These are phyloP conservation scores for Podospora tetraspora DNA, from an alignment of 495 filamentous ascomycete species.

Conservation along the genomic window DNA sequence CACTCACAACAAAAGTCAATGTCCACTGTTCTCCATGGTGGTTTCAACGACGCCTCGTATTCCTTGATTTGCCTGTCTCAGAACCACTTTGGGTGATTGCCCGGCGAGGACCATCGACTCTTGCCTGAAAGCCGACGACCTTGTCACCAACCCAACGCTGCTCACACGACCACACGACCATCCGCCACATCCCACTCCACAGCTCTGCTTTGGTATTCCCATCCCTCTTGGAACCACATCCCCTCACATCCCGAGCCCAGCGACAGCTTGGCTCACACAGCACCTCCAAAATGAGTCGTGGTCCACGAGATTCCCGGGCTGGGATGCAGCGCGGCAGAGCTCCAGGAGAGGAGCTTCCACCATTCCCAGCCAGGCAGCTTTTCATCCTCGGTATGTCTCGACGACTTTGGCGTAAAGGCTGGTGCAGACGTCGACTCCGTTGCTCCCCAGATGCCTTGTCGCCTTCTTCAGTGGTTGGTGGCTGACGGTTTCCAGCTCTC, in stretches of 20 bases:
- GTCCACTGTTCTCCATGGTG: not conserved
- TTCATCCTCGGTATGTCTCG: conserved; percentile 61
- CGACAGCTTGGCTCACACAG: not conserved
- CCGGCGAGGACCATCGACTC: not conserved
- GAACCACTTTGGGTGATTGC: not conserved
- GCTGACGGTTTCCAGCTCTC: conserved; percentile 59
- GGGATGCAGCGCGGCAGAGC: not conserved
- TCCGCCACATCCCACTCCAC: not conserved
- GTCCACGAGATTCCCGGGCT: conserved; percentile 9
- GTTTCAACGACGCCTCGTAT: not conserved
- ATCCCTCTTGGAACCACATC: not conserved
- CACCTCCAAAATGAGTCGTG: not conserved
- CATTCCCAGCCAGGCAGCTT: conserved; percentile 56
- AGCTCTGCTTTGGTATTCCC: not conserved
- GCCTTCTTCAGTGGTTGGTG: not conserved
- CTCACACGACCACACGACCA: not conserved
- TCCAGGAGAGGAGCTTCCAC: conserved; percentile 26
- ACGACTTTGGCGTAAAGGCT: not conserved
- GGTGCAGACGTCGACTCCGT: not conserved
- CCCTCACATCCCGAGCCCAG: not conserved
- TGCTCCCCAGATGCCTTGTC: not conserved
- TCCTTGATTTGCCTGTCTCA: not conserved
- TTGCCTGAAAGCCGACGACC: not conserved
- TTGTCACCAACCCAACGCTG: not conserved
- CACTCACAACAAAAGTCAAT: not conserved